Percentiles rank a stretch among this genome's conserved stretches.
phyloP scores from a whole-genome alignment of 331 rosid genomes.

The Spiraea crenata region DNA sequence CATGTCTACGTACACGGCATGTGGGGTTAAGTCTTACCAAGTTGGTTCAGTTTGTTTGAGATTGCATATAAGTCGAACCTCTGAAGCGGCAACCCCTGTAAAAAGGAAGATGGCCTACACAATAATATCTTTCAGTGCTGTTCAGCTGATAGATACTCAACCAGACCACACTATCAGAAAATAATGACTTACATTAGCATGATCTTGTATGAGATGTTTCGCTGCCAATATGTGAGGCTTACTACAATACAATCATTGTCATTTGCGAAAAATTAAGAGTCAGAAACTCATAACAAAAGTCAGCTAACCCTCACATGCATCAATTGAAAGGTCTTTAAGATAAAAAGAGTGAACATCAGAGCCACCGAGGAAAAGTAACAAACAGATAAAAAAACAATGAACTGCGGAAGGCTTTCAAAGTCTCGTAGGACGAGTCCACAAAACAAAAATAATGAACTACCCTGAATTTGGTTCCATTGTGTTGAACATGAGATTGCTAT shows the following conservation, averaged over 20 bases:
- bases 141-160: constrained; percentile 6
- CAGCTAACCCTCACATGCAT: background rate
- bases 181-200: constrained; percentile 2
- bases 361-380: no score
- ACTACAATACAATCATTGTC: background rate
- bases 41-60: constrained; percentile 84
- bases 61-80: no score
- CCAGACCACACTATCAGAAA: constrained; percentile 11
- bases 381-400: background rate
- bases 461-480: background rate
- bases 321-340: background rate
- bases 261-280: background rate
- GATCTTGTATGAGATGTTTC: background rate
- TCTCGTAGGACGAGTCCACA: background rate
- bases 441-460: background rate
- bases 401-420: background rate
- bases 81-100: constrained; percentile 70
- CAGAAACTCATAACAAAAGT: background rate
- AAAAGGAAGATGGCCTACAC: constrained; percentile 3
- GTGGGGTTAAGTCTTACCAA: constrained; percentile 44
- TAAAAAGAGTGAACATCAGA: no score
- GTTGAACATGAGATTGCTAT: background rate
- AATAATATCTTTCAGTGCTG: constrained; percentile 7
- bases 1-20: background rate
- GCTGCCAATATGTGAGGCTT: background rate